Conservation (phyloP, 306 rosid species). For the Adenanthera pavonina region DNA sequence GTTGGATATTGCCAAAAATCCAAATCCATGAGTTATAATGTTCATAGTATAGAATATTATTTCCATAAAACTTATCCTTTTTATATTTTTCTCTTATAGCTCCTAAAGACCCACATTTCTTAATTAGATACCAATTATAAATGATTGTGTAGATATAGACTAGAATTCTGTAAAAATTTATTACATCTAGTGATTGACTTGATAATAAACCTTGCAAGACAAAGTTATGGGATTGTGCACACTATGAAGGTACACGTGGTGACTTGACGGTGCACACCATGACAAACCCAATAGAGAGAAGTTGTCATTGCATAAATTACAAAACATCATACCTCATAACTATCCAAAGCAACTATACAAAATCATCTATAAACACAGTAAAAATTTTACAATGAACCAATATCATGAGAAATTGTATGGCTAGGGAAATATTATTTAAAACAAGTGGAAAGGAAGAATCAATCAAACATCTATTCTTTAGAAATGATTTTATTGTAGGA, state of each 20-base stretch:
- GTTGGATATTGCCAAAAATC: too few relatives aligned
- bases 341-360: conserved; percentile 55
- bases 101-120: conserved; percentile 67
- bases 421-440: neutral
- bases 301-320: neutral
- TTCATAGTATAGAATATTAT: too few relatives aligned
- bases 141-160: conserved; percentile 52
- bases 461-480: conserved; percentile 54
- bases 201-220: neutral
- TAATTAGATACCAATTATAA: conserved; percentile 73
- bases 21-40: too few relatives aligned
- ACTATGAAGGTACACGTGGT: conserved; percentile 6
- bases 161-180: conserved; percentile 50
- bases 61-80: conserved; percentile 63
- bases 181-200: conserved; percentile 19
- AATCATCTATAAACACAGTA: conserved; percentile 59
- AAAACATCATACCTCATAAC: conserved; percentile 53
- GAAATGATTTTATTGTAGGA: conserved; percentile 77
- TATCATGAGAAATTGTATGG: neutral
- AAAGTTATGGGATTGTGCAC: neutral
- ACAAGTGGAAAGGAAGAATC: neutral
- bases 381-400: conserved; percentile 18
- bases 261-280: neutral
- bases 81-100: conserved; percentile 82
- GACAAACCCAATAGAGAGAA: neutral